phyloP scores from a whole-genome alignment of 2,329 filamentous ascomycete species.

The Aspergillus hortae region DNA sequence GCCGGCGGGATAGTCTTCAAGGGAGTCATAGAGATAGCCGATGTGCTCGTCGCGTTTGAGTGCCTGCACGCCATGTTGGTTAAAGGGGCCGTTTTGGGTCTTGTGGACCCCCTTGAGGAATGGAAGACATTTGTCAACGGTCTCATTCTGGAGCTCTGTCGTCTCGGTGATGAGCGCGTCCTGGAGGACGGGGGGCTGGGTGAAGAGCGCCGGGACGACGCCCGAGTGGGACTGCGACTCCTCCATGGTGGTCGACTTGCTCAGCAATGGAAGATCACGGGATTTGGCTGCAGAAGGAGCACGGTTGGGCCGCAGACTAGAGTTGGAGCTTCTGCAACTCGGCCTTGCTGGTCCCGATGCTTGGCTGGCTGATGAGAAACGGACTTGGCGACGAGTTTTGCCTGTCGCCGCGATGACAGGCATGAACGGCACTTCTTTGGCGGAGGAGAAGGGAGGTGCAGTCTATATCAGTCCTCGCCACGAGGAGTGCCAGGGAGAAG shows the following conservation, averaged over 20 bases:
- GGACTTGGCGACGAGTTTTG: conserved; percentile 37
- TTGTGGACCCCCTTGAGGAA: conserved; percentile 55
- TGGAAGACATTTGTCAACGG: conserved; percentile 65
- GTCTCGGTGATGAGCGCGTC: conserved; percentile 67
- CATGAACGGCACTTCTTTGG: conserved; percentile 21
- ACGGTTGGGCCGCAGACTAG: conserved; percentile 13
- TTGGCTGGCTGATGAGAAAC: conserved; percentile 31
- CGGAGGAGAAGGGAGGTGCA: background rate
- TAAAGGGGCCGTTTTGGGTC: conserved; percentile 54
- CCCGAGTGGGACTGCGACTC: conserved; percentile 21
- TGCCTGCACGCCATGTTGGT: conserved; percentile 68
- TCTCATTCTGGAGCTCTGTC: conserved; percentile 65
- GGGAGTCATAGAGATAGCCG: conserved; percentile 45
- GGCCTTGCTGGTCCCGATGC: conserved; percentile 17
- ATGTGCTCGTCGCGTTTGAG: conserved; percentile 62
- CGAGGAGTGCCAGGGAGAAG: background rate
- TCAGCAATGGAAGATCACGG: conserved; percentile 5
- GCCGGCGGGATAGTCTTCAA: conserved; percentile 61
- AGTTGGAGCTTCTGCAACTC: conserved; percentile 5
- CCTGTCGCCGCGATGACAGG: conserved; percentile 28
- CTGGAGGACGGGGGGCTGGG: conserved; percentile 55
- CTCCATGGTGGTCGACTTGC: conserved; percentile 19
- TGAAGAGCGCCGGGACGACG: conserved; percentile 40
- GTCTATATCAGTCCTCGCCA: background rate
- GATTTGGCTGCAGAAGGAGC: conserved; percentile 10